Evolutionary conservation across 163 green algal species (phyloP), one percentile per base, ranked within the genome.

Genomic region (Trebouxiophyceae sp.): DNA sequence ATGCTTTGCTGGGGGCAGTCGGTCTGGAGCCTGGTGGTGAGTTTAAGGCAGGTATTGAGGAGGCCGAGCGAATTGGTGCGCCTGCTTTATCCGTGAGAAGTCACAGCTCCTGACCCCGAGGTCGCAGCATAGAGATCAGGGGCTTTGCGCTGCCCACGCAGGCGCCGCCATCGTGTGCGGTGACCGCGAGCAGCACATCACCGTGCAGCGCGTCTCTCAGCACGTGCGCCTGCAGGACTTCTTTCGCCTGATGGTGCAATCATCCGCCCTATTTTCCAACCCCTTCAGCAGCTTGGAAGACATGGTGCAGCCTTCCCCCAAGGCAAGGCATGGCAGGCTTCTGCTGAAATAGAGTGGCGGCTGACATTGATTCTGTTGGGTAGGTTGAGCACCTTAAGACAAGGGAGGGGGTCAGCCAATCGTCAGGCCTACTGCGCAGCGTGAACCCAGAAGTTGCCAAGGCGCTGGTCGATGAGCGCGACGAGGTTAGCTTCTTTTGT

Each of bases 11-110:
- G 58, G 61, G 64, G n/a, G 60, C 24, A n/a, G 26, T 69, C 47
- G 80, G 80, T 3, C 59, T 87, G 62, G 72, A 83, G 23, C 71
- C 71, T 7, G 80, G 80, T 28, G 27, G 32, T 6, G 80, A 87
- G 57, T 87, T 87, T 62, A 79, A 78, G 57, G 77, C 59, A 29
- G 80, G 72, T 0, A 72, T 87, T 6, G 34, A 74, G 58, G 80
- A 81, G 60, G 77, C 75, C 19, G 62, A 79, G 20, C 5, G 27
- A 1, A 23, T 76, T 2, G 62, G 66, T 5, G 72, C 63, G 63
- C 39, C 39, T 50, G 12, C 39, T 50, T 50, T 16, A 50, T 50
- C 39, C n/a, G n/a, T n/a, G n/a, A n/a, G n/a, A n/a, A n/a, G n/a
- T n/a, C n/a, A n/a, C n/a, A n/a, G n/a, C n/a, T n/a, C n/a, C n/a